phyloP scores from a whole-genome alignment of 805 yeast species.

The Lachancea mirantina region DNA sequence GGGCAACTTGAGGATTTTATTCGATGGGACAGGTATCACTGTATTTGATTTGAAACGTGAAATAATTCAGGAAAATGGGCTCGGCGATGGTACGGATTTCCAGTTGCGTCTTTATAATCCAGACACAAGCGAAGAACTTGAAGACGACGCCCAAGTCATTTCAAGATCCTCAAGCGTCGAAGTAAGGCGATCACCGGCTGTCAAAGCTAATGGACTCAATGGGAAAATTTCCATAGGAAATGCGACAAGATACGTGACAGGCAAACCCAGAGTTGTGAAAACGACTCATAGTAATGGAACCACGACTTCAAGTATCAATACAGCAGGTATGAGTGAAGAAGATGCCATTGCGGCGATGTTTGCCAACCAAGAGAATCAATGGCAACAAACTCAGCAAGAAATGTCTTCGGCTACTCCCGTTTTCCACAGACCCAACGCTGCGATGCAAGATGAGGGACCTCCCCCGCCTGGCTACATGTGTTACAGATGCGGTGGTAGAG shows the following conservation, averaged over 20 bases:
- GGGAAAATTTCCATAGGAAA: slow-evolving; percentile 42
- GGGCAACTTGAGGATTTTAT: slow-evolving; percentile 66
- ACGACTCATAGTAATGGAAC: slow-evolving; percentile 16
- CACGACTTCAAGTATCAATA: slow-evolving; percentile 23
- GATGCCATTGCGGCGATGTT: slow-evolving; percentile 88
- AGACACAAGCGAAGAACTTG: slow-evolving; percentile 66
- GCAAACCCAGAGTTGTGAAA: slow-evolving; percentile 51
- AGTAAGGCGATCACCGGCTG: slow-evolving; percentile 72
- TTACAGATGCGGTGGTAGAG: slow-evolving; percentile 91
- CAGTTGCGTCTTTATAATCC: slow-evolving; percentile 67
- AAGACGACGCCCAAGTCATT: slow-evolving; percentile 84
- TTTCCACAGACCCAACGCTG: slow-evolving; percentile 36
- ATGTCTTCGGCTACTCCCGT: slow-evolving; percentile 83
- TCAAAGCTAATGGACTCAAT: slow-evolving; percentile 30
- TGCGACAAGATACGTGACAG: slow-evolving; percentile 64
- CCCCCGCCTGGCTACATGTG: slow-evolving; percentile 97
- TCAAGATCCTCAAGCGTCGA: slow-evolving; percentile 82
- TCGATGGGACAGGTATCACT: slow-evolving; percentile 95
- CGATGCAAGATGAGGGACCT: slow-evolving; percentile 43
- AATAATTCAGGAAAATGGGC: slow-evolving; percentile 69
- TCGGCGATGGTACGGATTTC: slow-evolving; percentile 80
- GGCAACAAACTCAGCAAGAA: slow-evolving; percentile 91
- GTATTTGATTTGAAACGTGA: slow-evolving; percentile 93
- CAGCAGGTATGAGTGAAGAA: slow-evolving; percentile 60
- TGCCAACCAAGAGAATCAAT: slow-evolving; percentile 84